A percentile compares a stretch with the other conserved stretches of the same genome.
Conservation (phyloP, 495 filamentous ascomycete species). For the Hyaloscypha finlandica region DNA sequence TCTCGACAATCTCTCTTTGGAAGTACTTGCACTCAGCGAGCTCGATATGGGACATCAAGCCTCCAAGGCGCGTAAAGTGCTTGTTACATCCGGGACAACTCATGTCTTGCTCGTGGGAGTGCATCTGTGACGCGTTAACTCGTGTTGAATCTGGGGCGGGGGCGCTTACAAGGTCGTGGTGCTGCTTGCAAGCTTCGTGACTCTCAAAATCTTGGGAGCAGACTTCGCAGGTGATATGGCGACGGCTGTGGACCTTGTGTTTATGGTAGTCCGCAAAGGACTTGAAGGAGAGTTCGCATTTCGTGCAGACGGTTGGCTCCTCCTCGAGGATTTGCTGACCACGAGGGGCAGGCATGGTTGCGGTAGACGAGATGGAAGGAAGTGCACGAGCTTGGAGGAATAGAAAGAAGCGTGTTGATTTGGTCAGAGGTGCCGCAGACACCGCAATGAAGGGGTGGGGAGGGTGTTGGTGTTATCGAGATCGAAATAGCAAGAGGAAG, state of each 20-base stretch:
- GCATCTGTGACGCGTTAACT: slow-evolving; percentile 16
- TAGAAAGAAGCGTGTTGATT: too few species aligned
- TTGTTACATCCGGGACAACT: slow-evolving; percentile 14
- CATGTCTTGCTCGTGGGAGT: slow-evolving; percentile 25
- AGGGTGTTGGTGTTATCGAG: too few species aligned
- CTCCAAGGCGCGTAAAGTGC: slow-evolving; percentile 23
- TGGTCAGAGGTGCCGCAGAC: too few species aligned
- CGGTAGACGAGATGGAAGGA: background rate
- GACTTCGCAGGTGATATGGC: slow-evolving; percentile 20
- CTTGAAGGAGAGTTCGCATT: slow-evolving; percentile 20
- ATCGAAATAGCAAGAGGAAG: too few species aligned
- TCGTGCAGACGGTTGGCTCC: slow-evolving; percentile 6
- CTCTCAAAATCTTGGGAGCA: slow-evolving; percentile 25
- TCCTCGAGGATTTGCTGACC: background rate
- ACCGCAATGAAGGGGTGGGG: too few species aligned
- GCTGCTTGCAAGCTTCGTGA: slow-evolving; percentile 15
- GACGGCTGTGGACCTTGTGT: slow-evolving; percentile 19
- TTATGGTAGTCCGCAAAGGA: slow-evolving; percentile 9
- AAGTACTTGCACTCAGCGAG: slow-evolving; percentile 1
- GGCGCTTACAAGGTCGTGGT: slow-evolving; percentile 23
- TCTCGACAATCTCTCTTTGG: background rate
- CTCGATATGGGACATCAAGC: slow-evolving; percentile 26
- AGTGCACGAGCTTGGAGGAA: too few species aligned
- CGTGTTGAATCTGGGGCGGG: background rate
- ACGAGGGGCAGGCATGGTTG: background rate